Percentiles rank a stretch among this genome's conserved stretches.
phyloP scores from a whole-genome alignment of 23 red algal species.

The Gracilaria domingensis region DNA sequence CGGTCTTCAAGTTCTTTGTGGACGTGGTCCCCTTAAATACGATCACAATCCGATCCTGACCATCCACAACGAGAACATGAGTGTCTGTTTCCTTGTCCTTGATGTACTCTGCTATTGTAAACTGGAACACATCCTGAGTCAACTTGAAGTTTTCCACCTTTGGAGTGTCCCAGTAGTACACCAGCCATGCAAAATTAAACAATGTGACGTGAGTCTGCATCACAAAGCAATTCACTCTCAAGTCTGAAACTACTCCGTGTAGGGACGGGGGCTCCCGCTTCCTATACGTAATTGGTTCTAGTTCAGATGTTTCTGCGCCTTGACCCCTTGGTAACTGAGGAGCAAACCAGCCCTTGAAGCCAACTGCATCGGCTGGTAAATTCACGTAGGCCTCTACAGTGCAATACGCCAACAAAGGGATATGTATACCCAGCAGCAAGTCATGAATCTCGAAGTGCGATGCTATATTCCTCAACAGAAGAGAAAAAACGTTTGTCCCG shows the following conservation, averaged over 20 bases:
- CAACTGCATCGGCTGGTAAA: slow-evolving; percentile 74
- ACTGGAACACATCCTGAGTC: slow-evolving; percentile 73
- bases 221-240: slow-evolving; percentile 80
- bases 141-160: slow-evolving; percentile 86
- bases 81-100: slow-evolving; percentile 84
- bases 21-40: slow-evolving; percentile 90
- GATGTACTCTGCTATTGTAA: slow-evolving; percentile 70
- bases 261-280: slow-evolving; percentile 76
- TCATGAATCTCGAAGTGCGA: slow-evolving; percentile 79
- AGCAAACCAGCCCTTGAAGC: slow-evolving; percentile 80
- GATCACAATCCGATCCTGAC: slow-evolving; percentile 85
- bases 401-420: slow-evolving; percentile 70
- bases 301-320: slow-evolving; percentile 43
- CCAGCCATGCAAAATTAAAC: slow-evolving; percentile 91
- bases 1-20: slow-evolving; percentile 85
- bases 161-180: slow-evolving; percentile 87
- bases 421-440: slow-evolving; percentile 64
- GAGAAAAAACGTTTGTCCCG: slow-evolving; percentile 58
- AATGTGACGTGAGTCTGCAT: slow-evolving; percentile 88
- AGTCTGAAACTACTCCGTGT: slow-evolving; percentile 73
- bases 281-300: slow-evolving; percentile 87
- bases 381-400: slow-evolving; percentile 81
- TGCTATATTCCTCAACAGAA: slow-evolving; percentile 28
- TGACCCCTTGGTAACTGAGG: slow-evolving; percentile 60
- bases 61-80: slow-evolving; percentile 81